Base-by-base conservation (phyloP, 306 rosid genomes). In the Arachis hypogaea region DNA sequence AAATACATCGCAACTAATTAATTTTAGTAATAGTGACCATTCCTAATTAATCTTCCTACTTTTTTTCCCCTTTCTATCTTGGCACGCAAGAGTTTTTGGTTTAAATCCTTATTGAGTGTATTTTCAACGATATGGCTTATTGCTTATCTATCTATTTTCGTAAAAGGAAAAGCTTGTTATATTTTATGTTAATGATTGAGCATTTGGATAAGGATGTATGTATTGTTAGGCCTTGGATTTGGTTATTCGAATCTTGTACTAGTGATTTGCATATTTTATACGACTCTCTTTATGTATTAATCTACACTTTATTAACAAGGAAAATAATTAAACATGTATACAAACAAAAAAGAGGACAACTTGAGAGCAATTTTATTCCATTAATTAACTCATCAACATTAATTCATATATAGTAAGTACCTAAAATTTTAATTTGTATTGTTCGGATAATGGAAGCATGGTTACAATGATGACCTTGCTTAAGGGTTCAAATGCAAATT, bases 371-470 rank as follows among this genome's bases (percentile, higher is more conserved):
- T 66, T 45, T 33, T 38, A 51, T 28, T 75, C 46, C 29, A 45
- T 11, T 2, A 2, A 59, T 18, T 11, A 41, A 52, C 47, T 33
- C 0, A 59, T 46, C 46, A 46, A 68, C 2, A 14, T n/a, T 33
- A 33, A 33, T 33, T 49, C 16, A 49, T 57, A 41, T 30, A 60
- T 47, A 12, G 46, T 4, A 51, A 58, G 51, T 14, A 46, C 38
- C 38, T 33, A 33, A 33, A 55, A 43, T 61, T 14, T 33, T 33
- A 16, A 69, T 60, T 61, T 18, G 29, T 58, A 42, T 9, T 82
- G 85, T 66, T 70, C 76, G 81, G 54, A 69, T 59, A 59, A 44
- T 42, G 65, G 78, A 54, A 78, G 85, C 87, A 73, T 54, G 12
- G 36, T 65, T 43, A 57, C 7, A 33, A 33, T 33, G 36, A 33